A percentile compares a stretch with the other conserved stretches of the same genome.
Evolutionary conservation across 768 basidiomycete genomes (phyloP).

Genomic region (Tylopilus intermedius): DNA sequence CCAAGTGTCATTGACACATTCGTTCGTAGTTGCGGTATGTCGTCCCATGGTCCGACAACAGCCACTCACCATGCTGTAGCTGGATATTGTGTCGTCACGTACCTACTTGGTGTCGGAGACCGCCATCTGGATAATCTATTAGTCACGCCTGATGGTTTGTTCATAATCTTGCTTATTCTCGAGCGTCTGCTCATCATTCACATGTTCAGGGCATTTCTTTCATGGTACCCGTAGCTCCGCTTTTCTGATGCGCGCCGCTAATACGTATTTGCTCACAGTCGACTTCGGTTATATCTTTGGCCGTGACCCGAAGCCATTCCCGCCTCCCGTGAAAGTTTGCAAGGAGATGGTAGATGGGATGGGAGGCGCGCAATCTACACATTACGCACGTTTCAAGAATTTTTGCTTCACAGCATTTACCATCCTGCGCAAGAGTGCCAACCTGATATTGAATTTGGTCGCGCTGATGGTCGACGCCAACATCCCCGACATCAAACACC

Average conservation of each 20-base stretch:
- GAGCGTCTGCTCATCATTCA: neutral
- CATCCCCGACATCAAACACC: constrained; percentile 94
- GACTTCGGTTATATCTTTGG: constrained; percentile 99
- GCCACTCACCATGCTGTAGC: constrained; percentile 46
- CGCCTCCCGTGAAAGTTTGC: constrained; percentile 96
- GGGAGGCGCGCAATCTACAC: constrained; percentile 95
- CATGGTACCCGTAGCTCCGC: constrained; percentile 55
- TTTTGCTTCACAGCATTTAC: constrained; percentile 98
- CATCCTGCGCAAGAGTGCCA: constrained; percentile 92
- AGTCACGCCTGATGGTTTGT: constrained; percentile 80
- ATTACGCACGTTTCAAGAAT: constrained; percentile 93
- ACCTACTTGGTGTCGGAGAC: constrained; percentile 93
- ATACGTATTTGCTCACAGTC: constrained; percentile 44
- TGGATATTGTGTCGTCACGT: constrained; percentile 97
- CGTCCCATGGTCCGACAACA: constrained; percentile 26
- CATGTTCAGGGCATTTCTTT: constrained; percentile 78
- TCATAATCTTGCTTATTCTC: neutral
- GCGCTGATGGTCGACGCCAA: constrained; percentile 97
- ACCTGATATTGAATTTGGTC: constrained; percentile 93
- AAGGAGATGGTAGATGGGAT: constrained; percentile 99
- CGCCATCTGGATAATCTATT: constrained; percentile 94
- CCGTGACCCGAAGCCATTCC: constrained; percentile 95
- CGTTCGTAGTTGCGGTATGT: constrained; percentile 86
- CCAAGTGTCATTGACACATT: constrained; percentile 94
- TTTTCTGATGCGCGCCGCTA: neutral